These are phyloP conservation scores for Zymoseptoria ardabiliae DNA, from an alignment of 2,329 filamentous ascomycete species.

Conservation along the genomic window DNA sequence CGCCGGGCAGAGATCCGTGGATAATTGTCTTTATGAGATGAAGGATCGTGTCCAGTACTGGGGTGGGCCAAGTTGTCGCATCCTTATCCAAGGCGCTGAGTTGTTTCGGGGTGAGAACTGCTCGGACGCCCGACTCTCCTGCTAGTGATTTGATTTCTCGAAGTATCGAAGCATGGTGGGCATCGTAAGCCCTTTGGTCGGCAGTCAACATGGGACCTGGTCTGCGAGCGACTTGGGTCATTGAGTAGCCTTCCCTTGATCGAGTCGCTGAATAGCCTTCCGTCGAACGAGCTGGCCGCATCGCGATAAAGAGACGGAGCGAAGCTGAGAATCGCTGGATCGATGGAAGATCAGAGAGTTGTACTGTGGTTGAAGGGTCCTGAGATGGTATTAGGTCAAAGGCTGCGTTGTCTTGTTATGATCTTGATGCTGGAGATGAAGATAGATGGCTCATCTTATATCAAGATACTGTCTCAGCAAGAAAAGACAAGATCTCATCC, in stretches of 20 bases:
- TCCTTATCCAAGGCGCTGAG: neutral
- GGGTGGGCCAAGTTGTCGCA: neutral
- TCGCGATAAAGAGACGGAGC: neutral
- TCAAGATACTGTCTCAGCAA: neutral
- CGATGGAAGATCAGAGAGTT: neutral
- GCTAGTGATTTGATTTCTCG: neutral
- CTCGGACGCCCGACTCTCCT: neutral
- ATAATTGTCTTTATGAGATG: neutral
- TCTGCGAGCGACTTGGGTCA: neutral
- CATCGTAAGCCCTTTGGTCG: neutral
- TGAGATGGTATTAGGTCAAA: neutral
- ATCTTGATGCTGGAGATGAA: neutral
- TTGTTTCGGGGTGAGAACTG: neutral
- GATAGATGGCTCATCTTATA: neutral
- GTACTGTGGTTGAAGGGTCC: neutral
- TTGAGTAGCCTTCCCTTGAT: neutral
- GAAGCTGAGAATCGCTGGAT: neutral
- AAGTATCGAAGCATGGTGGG: neutral
- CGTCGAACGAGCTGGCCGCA: neutral
- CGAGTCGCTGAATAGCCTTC: neutral
- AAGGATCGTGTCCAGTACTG: neutral
- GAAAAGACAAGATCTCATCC: neutral
- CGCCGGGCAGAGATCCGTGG: neutral
- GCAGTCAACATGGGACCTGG: neutral
- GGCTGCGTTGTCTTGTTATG: neutral